Conservation (phyloP, 768 basidiomycete species). For the Phylloporus scabripes region DNA sequence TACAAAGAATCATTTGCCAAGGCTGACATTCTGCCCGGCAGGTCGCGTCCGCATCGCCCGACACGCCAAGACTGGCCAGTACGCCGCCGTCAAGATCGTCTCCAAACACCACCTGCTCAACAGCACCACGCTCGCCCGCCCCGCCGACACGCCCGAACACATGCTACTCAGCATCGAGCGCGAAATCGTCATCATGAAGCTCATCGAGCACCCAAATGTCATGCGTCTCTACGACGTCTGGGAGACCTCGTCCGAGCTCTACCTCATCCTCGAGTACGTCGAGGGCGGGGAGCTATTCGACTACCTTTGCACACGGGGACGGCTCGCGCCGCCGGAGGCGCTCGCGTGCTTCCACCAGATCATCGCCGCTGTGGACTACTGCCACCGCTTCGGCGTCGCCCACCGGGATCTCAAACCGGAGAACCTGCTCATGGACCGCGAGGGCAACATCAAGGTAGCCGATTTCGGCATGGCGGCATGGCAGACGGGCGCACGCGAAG, state of each 20-base stretch:
- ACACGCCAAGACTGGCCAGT: conserved; percentile 81
- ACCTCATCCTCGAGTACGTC: conserved; percentile 90
- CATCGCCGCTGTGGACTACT: conserved; percentile 86
- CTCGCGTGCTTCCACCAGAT: conserved; percentile 90
- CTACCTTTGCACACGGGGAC: conserved; percentile 75
- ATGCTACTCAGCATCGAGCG: conserved; percentile 78
- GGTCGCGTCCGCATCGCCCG: conserved; percentile 89
- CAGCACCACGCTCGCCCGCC: conserved; percentile 50
- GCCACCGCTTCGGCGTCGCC: conserved; percentile 90
- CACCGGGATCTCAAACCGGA: conserved; percentile 95
- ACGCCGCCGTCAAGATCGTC: conserved; percentile 93
- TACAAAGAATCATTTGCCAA: neutral
- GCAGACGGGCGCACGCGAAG: conserved; percentile 57
- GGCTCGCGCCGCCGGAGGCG: conserved; percentile 65
- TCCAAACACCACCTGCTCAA: conserved; percentile 63
- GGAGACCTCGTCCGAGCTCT: conserved; percentile 88
- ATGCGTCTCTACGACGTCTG: conserved; percentile 95
- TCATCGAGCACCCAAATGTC: conserved; percentile 92
- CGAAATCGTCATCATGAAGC: conserved; percentile 97
- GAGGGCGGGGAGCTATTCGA: conserved; percentile 95
- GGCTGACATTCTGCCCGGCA: conserved; percentile 25
- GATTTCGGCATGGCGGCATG: conserved; percentile 98
- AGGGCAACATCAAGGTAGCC: conserved; percentile 88
- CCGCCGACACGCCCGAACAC: conserved; percentile 71
- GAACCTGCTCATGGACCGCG: conserved; percentile 79